Conservation (phyloP, 2,329 filamentous ascomycete genomes). For the Nigrospora osmanthi region DNA sequence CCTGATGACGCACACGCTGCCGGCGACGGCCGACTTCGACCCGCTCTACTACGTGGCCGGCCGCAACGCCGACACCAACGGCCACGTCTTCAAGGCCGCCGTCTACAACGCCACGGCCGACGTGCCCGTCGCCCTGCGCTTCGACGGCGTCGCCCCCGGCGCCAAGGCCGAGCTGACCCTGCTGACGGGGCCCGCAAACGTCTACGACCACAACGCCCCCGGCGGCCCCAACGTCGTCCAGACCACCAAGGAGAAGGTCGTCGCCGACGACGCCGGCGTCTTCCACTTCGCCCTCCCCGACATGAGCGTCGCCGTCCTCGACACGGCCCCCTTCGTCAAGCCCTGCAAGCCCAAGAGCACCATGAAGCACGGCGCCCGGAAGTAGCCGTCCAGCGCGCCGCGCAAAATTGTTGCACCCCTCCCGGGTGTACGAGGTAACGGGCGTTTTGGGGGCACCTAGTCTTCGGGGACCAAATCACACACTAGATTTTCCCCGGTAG, state of each 20-base stretch:
- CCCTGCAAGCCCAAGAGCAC: not conserved
- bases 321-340: conserved; percentile 17
- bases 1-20: conserved; percentile 36
- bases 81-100: conserved; percentile 41
- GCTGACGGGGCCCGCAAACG: conserved; percentile 31
- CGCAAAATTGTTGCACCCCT: no score
- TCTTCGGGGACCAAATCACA: no score
- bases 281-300: conserved; percentile 44
- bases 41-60: conserved; percentile 45
- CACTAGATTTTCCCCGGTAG: no score
- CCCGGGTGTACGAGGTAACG: no score
- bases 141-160: conserved; percentile 28
- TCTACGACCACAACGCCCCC: conserved; percentile 33
- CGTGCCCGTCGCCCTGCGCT: conserved; percentile 35
- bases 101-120: conserved; percentile 43
- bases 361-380: not conserved
- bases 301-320: conserved; percentile 45
- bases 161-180: conserved; percentile 20
- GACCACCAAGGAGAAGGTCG: conserved; percentile 25
- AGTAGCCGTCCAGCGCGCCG: not conserved
- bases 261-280: conserved; percentile 31
- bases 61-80: conserved; percentile 29
- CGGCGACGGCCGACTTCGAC: conserved; percentile 30
- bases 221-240: conserved; percentile 39
- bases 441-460: no score